Evolutionary conservation across 2,329 filamentous ascomycete species (phyloP), one percentile per base, ranked within the genome.

Genomic region (Colletotrichum lentis): DNA sequence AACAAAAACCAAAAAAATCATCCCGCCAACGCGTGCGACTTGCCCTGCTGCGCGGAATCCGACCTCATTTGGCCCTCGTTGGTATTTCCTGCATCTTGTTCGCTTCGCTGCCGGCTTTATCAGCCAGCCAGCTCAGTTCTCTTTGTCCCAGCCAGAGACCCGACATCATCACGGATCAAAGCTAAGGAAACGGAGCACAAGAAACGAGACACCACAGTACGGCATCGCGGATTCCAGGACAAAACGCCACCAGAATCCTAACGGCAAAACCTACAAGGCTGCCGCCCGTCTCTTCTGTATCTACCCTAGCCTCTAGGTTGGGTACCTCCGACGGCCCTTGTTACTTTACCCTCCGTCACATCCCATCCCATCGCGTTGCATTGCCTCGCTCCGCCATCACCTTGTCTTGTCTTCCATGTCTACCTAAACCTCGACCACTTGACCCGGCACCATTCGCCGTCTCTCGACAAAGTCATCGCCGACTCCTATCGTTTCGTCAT

Each of bases 21-120:
- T 24, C 61, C 59, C 24, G 55, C 56, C 64, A 61, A 67, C 64
- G 49, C 54, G 54, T n/a, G n/a, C n/a, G n/a, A 59, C 47, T 47
- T 54, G 35, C 61, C 18, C 22, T 49, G 47, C 61, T 68, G 49
- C 64, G 54, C 61, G 49, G 49, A 60, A 54, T 54, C 52, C 61
- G 61, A 67, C 54, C 60, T 59, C 56, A n/a, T 59, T 31, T 44
- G 12, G 31, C 18, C 31, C 39, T 31, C 53, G 53, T 41, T 53
- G 31, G 43, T 43, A 53, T 49, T n/a, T 39, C 8, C n/a, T 20
- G 22, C 39, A 27, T 31, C 56, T 20, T 20, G 14, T 49, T 59
- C 56, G 22, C 37, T 35, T 46, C 16, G 44, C 39, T 16, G 20
- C 39, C 24, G n/a, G 20, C n/a, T 60, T 39, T 20, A 37, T 31